These are phyloP conservation scores for Lactifluus volemus DNA, from an alignment of 768 basidiomycete species.

Conservation along the genomic window DNA sequence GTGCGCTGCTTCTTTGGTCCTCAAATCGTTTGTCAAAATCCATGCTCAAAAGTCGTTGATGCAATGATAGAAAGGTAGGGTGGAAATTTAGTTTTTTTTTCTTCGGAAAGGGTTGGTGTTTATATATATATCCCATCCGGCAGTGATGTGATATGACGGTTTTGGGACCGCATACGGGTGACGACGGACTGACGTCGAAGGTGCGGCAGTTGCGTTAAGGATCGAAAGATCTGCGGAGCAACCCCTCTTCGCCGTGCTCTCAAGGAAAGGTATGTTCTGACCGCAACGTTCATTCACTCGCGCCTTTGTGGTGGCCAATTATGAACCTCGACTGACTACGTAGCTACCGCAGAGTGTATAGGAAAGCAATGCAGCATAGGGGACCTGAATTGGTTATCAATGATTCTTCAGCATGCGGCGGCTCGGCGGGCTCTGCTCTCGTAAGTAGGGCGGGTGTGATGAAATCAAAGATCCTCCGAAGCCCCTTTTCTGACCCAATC, in stretches of 20 bases:
- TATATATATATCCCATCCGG: not conserved
- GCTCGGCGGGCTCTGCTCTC: too few species aligned
- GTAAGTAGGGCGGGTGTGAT: too few species aligned
- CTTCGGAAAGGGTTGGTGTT: not conserved
- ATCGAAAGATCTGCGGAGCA: not conserved
- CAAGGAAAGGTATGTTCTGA: too few species aligned
- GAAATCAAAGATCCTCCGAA: too few species aligned
- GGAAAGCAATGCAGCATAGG: too few species aligned
- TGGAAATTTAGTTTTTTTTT: not conserved
- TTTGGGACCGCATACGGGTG: not conserved
- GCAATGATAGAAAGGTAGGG: not conserved
- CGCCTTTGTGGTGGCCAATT: too few species aligned
- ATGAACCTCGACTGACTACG: not conserved
- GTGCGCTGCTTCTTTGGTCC: not conserved
- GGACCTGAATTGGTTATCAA: too few species aligned
- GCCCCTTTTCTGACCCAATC: too few species aligned
- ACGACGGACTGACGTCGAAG: slow-evolving; percentile 2
- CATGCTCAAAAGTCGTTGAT: not conserved
- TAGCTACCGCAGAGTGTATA: not conserved
- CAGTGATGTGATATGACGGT: not conserved
- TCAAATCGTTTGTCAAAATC: not conserved
- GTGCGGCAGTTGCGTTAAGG: not conserved
- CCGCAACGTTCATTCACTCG: not conserved
- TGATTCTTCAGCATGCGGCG: too few species aligned
- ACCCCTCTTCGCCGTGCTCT: not conserved